Percentiles rank a stretch among this genome's conserved stretches.
Conservation (phyloP, 1,284 basidiomycete genomes). For the Pascua guehoae region DNA sequence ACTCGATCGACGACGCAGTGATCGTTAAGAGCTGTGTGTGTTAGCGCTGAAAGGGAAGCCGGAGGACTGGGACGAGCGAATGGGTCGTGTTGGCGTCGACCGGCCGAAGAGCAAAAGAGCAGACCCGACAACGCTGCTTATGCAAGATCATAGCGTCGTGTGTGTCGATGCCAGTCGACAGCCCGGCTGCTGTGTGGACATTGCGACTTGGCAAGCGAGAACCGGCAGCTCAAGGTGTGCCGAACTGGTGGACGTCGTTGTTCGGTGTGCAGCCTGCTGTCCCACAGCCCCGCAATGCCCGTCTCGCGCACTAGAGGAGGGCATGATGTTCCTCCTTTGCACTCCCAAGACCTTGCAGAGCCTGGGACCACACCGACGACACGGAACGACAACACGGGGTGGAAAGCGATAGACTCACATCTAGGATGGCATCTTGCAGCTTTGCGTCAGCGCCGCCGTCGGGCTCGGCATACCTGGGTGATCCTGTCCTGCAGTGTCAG, state of each 20-base stretch:
- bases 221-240: too few species aligned
- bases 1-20: constrained; percentile 47
- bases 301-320: too few species aligned
- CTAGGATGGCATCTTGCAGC: constrained; percentile 50
- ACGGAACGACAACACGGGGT: too few species aligned
- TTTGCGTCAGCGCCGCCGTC: constrained; percentile 11
- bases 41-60: background rate
- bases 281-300: too few species aligned
- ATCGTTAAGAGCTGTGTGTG: constrained; percentile 41
- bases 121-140: background rate
- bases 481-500: constrained; percentile 44
- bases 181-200: too few species aligned
- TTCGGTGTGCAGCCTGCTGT: too few species aligned
- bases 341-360: background rate
- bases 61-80: background rate
- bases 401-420: constrained; percentile 25
- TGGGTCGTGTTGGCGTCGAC: background rate
- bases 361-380: background rate
- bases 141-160: too few species aligned
- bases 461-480: constrained; percentile 31
- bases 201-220: too few species aligned
- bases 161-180: too few species aligned
- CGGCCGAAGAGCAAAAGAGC: background rate
- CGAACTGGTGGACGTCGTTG: too few species aligned
- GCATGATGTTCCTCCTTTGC: too few species aligned